Evolutionary conservation across 352 stramenopile species (phyloP).

Genomic region (Phytophthora pini): DNA sequence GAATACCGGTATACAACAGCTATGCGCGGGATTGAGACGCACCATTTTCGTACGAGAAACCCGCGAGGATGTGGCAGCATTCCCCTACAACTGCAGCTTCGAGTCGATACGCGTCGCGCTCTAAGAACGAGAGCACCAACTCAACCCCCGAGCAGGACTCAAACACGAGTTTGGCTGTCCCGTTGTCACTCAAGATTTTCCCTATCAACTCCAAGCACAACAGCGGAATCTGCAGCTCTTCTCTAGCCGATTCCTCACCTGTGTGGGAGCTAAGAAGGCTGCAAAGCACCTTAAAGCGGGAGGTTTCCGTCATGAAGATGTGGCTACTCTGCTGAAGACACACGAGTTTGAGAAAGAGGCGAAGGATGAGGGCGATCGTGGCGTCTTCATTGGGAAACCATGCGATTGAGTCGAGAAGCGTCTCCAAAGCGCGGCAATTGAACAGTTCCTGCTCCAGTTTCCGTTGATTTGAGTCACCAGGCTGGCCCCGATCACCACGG

Average conservation of each 20-base stretch:
- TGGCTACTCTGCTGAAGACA: slow-evolving; percentile 34
- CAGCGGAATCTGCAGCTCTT: slow-evolving; percentile 17
- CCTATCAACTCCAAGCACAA: slow-evolving; percentile 34
- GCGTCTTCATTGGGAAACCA: slow-evolving; percentile 27
- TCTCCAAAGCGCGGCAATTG: slow-evolving; percentile 30
- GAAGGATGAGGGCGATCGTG: slow-evolving; percentile 37
- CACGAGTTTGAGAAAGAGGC: slow-evolving; percentile 39
- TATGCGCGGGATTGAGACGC: slow-evolving; percentile 10
- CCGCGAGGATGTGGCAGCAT: slow-evolving; percentile 59
- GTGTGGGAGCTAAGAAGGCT: slow-evolving; percentile 26
- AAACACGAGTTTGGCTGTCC: slow-evolving; percentile 44
- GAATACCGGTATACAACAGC: neutral
- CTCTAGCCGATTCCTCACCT: slow-evolving; percentile 1
- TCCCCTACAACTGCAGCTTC: slow-evolving; percentile 49
- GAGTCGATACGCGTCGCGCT: slow-evolving; percentile 31
- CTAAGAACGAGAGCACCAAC: slow-evolving; percentile 41
- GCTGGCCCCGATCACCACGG: slow-evolving; percentile 13
- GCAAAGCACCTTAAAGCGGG: slow-evolving; percentile 38
- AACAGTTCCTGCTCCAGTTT: slow-evolving; percentile 43
- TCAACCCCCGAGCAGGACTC: slow-evolving; percentile 35
- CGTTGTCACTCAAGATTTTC: slow-evolving; percentile 38
- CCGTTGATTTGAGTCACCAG: slow-evolving; percentile 11
- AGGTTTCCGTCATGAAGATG: slow-evolving; percentile 26
- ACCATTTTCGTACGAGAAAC: slow-evolving; percentile 70
- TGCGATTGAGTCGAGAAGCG: slow-evolving; percentile 35